A percentile compares a stretch with the other conserved stretches of the same genome.
These are phyloP conservation scores for Bryum argenteum DNA, from an alignment of 225 moss, liverwort and hornwort genomes.

Conservation along the genomic window DNA sequence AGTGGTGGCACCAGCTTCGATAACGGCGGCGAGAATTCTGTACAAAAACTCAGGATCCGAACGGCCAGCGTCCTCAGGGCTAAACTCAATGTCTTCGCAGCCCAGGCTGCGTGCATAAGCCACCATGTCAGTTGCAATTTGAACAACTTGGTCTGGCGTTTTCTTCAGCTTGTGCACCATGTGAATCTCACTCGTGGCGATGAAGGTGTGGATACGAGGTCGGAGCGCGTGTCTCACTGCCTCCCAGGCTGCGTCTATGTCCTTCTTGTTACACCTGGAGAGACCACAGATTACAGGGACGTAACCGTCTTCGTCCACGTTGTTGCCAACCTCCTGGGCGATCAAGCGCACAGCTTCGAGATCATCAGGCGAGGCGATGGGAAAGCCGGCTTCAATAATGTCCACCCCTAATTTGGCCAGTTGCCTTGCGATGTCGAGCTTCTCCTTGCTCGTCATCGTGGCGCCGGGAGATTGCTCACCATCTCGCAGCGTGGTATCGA, in stretches of 20 bases:
- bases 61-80: slow-evolving; percentile 97
- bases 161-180: slow-evolving; percentile 92
- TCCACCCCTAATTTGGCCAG: slow-evolving; percentile 92
- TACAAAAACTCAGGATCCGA: slow-evolving; percentile 86
- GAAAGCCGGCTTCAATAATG: slow-evolving; percentile 95
- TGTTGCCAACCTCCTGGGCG: slow-evolving; percentile 91
- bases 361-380: slow-evolving; percentile 93
- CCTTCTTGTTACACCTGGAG: slow-evolving; percentile 83
- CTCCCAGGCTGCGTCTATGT: slow-evolving; percentile 95
- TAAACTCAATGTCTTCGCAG: slow-evolving; percentile 93
- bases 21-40: slow-evolving; percentile 79
- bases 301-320: slow-evolving; percentile 86
- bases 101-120: slow-evolving; percentile 83
- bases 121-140: slow-evolving; percentile 89
- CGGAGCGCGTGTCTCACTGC: slow-evolving; percentile 79
- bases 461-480: slow-evolving; percentile 99
- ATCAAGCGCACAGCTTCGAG: slow-evolving; percentile 82
- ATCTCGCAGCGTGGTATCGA: slow-evolving; percentile 93
- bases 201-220: slow-evolving; percentile 92
- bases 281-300: slow-evolving; percentile 97
- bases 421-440: slow-evolving; percentile 91
- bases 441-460: slow-evolving; percentile 97
- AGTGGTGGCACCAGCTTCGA: slow-evolving; percentile 96
- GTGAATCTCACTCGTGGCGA: slow-evolving; percentile 96
- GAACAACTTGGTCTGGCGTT: slow-evolving; percentile 80